These are phyloP conservation scores for Fusarium guadeloupense DNA, from an alignment of 2,329 filamentous ascomycete species.

Conservation along the genomic window DNA sequence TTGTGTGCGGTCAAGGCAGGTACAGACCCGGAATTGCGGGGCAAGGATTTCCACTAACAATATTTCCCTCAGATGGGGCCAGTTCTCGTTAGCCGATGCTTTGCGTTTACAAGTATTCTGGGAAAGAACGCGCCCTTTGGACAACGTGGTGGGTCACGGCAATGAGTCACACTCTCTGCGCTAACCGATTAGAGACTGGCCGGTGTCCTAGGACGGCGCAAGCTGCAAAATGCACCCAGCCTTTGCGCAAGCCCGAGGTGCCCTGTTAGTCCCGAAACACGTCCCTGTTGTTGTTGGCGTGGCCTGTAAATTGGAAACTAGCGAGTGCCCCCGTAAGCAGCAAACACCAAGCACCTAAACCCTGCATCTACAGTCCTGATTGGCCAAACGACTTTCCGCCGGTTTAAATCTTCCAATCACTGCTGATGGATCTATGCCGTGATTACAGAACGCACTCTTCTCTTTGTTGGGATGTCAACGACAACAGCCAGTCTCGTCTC, in stretches of 20 bases:
- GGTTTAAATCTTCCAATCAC: constrained; percentile 21
- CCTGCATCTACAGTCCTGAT: constrained; percentile 26
- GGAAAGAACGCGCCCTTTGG: constrained; percentile 37
- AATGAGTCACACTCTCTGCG: constrained; percentile 49
- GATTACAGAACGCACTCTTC: constrained; percentile 29
- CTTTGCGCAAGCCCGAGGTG: constrained; percentile 7
- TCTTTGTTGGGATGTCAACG: constrained; percentile 4
- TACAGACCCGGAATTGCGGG: constrained; percentile 38
- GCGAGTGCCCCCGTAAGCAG: constrained; percentile 31
- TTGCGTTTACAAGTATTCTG: constrained; percentile 26
- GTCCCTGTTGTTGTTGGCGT: constrained; percentile 1
- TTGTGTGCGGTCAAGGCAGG: constrained; percentile 25
- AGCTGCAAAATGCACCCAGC: constrained; percentile 28
- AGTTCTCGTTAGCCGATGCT: constrained; percentile 15
- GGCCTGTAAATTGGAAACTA: constrained; percentile 9
- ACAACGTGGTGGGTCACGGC: constrained; percentile 43
- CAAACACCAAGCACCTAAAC: constrained; percentile 12
- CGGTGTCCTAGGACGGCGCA: constrained; percentile 39
- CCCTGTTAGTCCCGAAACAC: not conserved
- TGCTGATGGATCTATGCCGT: constrained; percentile 27
- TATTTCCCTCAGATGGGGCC: not conserved
- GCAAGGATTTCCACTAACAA: constrained; percentile 29
- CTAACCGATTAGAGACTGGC: constrained; percentile 45
- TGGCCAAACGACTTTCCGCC: constrained; percentile 23
- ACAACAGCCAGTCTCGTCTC: constrained; percentile 31